Conservation (phyloP, 225 moss, liverwort and hornwort species). For the Lunularia cruciata region DNA sequence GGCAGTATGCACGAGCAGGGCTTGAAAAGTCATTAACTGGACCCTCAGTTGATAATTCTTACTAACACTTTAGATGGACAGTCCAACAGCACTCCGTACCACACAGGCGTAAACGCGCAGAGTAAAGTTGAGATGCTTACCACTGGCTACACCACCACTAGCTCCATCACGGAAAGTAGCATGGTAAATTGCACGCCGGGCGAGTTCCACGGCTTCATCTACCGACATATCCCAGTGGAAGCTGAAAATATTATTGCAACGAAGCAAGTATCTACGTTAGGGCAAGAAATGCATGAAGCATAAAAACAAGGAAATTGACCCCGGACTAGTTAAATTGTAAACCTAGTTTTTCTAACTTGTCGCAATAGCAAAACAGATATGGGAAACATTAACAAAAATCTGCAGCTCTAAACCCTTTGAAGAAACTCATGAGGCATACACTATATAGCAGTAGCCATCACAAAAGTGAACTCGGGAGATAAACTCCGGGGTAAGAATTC, state of each 20-base stretch:
- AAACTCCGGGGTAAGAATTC: neutral
- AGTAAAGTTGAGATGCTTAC: slow-evolving; percentile 38
- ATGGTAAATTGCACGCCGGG: slow-evolving; percentile 84
- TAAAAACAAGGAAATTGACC: too few species aligned
- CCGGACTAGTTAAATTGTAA: too few species aligned
- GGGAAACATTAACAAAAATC: neutral
- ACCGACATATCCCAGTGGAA: slow-evolving; percentile 78
- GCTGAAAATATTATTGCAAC: slow-evolving; percentile 28
- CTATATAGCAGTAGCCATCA: too few species aligned
- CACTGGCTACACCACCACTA: slow-evolving; percentile 91
- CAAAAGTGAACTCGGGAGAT: neutral
- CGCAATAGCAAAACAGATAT: too few species aligned
- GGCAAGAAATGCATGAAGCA: neutral
- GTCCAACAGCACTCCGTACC: neutral
- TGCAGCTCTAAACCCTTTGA: neutral
- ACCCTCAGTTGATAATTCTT: too few species aligned
- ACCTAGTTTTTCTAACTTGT: too few species aligned
- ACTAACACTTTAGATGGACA: neutral
- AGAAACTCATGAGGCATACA: too few species aligned
- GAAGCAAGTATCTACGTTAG: neutral
- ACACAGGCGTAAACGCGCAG: neutral
- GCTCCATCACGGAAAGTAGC: slow-evolving; percentile 93
- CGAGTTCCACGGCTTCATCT: slow-evolving; percentile 90
- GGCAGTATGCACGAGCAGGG: too few species aligned
- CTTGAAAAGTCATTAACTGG: too few species aligned